Conservation (phyloP, 2,329 filamentous ascomycete species). For the Fusarium sp. region DNA sequence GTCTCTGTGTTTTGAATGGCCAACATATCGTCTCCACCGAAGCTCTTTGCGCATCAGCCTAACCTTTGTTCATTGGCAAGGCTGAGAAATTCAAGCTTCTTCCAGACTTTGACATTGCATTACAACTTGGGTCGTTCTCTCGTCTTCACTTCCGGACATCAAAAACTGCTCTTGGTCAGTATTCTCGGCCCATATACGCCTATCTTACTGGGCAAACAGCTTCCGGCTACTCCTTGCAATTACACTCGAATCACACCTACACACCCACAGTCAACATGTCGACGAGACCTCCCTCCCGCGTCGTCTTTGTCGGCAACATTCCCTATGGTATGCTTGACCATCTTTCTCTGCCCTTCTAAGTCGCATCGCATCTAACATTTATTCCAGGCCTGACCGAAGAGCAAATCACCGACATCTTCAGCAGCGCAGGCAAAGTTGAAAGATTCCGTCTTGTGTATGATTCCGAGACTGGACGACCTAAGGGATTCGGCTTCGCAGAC, state of each 20-base stretch:
- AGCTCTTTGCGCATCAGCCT: conserved; percentile 37
- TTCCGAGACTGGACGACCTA: conserved; percentile 91
- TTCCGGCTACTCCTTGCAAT: not conserved
- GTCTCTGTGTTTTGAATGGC: conserved; percentile 19
- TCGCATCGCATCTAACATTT: conserved; percentile 34
- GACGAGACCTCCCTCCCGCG: conserved; percentile 78
- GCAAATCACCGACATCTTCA: conserved; percentile 94
- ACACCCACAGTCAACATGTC: conserved; percentile 63
- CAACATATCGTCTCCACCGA: not conserved
- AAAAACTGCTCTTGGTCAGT: not conserved
- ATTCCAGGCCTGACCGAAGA: conserved; percentile 90
- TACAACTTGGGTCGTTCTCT: conserved; percentile 1
- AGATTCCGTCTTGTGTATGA: conserved; percentile 96
- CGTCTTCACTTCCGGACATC: not conserved
- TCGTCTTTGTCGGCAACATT: conserved; percentile 88
- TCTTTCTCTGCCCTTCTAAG: not conserved
- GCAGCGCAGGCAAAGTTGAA: conserved; percentile 87
- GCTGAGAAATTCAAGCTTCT: conserved; percentile 41
- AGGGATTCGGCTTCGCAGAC: conserved; percentile 96
- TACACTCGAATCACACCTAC: not conserved
- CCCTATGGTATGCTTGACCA: conserved; percentile 72
- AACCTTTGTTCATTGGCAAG: conserved; percentile 35
- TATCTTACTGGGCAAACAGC: not conserved
- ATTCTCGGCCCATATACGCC: not conserved
- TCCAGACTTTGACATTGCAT: conserved; percentile 16